Evolutionary conservation across 306 rosid species (phyloP).

Genomic region (Prunus padus): DNA sequence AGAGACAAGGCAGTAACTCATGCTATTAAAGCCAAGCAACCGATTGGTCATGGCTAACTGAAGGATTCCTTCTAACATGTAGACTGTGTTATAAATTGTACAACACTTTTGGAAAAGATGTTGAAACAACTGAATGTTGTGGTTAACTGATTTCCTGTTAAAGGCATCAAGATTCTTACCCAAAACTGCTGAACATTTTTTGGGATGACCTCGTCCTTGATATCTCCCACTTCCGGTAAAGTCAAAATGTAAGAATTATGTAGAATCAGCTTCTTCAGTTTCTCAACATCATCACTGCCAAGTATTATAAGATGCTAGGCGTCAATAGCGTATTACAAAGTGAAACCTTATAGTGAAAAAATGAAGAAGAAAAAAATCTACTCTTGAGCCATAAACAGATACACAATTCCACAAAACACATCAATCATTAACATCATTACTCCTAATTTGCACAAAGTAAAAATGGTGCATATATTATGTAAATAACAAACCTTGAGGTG

Average conservation of each 20-base stretch:
- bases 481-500: slow-evolving; percentile 72
- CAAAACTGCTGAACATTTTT: slow-evolving; percentile 89
- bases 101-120: background rate
- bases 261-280: slow-evolving; percentile 84
- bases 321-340: background rate
- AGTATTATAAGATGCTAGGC: slow-evolving; percentile 17
- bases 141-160: background rate
- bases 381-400: background rate
- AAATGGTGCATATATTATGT: slow-evolving; percentile 1
- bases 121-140: background rate
- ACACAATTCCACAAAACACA: slow-evolving; percentile 6
- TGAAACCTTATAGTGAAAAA: background rate
- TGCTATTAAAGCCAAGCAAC: background rate
- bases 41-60: background rate
- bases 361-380: background rate
- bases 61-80: background rate
- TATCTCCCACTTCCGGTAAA: slow-evolving; percentile 77
- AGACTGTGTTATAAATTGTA: background rate
- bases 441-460: background rate
- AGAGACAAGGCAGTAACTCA: background rate
- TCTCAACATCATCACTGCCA: slow-evolving; percentile 86
- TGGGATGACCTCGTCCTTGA: slow-evolving; percentile 76
- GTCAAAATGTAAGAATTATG: slow-evolving; percentile 88
- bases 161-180: slow-evolving; percentile 44
- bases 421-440: slow-evolving; percentile 20